phyloP scores from a whole-genome alignment of 2,329 filamentous ascomycete genomes.

The Penicillium crustosum region DNA sequence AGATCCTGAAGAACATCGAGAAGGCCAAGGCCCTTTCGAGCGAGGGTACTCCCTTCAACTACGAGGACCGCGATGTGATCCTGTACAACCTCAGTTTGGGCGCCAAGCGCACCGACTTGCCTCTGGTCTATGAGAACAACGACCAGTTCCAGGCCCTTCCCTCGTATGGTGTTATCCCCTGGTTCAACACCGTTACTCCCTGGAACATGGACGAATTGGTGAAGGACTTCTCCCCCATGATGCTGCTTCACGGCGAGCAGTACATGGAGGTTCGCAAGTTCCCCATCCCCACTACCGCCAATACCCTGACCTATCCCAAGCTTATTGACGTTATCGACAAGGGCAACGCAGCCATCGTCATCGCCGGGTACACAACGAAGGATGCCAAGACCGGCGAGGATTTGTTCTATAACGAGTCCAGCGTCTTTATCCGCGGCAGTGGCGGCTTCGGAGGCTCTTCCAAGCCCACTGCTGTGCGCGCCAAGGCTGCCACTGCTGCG shows the following conservation, averaged over 20 bases:
- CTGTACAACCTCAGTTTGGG: constrained; percentile 95
- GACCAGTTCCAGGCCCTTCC: constrained; percentile 93
- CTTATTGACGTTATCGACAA: constrained; percentile 97
- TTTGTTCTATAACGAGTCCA: constrained; percentile 94
- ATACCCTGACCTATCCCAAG: constrained; percentile 71
- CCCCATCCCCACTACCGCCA: constrained; percentile 82
- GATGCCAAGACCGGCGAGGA: constrained; percentile 83
- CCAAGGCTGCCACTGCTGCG: constrained; percentile 74
- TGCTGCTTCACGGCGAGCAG: constrained; percentile 98
- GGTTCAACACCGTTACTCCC: constrained; percentile 77
- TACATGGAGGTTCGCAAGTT: constrained; percentile 92
- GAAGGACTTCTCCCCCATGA: constrained; percentile 96
- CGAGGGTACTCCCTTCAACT: constrained; percentile 74
- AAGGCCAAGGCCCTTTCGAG: constrained; percentile 70
- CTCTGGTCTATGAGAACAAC: constrained; percentile 83
- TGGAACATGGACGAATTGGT: constrained; percentile 81
- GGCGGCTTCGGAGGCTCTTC: constrained; percentile 85
- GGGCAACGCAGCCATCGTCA: constrained; percentile 81
- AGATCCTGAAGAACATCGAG: constrained; percentile 73
- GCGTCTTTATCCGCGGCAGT: constrained; percentile 86
- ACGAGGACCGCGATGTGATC: constrained; percentile 82
- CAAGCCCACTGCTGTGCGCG: constrained; percentile 65
- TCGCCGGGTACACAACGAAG: constrained; percentile 76
- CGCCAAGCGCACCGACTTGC: constrained; percentile 83
- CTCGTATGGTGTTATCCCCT: constrained; percentile 95